phyloP scores from a whole-genome alignment of 2,329 filamentous ascomycete species.

The Amauroascus verrucosus region DNA sequence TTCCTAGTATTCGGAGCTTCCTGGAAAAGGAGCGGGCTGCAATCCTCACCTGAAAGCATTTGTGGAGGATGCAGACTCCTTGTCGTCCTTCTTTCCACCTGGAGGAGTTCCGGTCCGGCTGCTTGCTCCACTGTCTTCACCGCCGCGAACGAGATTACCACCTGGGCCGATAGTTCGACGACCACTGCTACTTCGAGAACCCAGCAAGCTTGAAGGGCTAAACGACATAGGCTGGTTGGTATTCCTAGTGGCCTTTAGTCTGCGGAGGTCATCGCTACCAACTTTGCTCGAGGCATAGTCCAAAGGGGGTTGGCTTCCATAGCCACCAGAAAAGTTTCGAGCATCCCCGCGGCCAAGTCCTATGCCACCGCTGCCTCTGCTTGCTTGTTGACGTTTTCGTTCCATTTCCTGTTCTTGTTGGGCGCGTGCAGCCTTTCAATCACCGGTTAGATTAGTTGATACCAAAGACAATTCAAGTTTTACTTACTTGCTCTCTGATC shows the following conservation, averaged over 20 bases:
- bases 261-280: conserved; percentile 80
- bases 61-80: conserved; percentile 56
- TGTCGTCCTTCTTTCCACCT: conserved; percentile 48
- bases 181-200: conserved; percentile 82
- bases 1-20: conserved; percentile 18
- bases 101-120: conserved; percentile 86
- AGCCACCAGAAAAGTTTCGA: conserved; percentile 67
- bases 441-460: background rate
- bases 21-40: conserved; percentile 9
- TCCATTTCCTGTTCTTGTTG: conserved; percentile 70
- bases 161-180: conserved; percentile 60
- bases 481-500: conserved; percentile 65
- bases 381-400: conserved; percentile 41
- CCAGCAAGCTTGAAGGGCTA: conserved; percentile 78
- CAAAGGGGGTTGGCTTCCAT: conserved; percentile 56
- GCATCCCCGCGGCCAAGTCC: conserved; percentile 75
- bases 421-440: conserved; percentile 53
- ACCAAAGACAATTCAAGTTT: background rate
- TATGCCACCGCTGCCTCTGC: conserved; percentile 54
- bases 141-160: conserved; percentile 59
- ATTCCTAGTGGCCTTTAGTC: conserved; percentile 54
- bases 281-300: conserved; percentile 69
- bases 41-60: conserved; percentile 85
- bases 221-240: conserved; percentile 56
- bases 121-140: conserved; percentile 76